Base-by-base conservation (phyloP, 805 yeast species). In the Metschnikowia dekortorum region DNA sequence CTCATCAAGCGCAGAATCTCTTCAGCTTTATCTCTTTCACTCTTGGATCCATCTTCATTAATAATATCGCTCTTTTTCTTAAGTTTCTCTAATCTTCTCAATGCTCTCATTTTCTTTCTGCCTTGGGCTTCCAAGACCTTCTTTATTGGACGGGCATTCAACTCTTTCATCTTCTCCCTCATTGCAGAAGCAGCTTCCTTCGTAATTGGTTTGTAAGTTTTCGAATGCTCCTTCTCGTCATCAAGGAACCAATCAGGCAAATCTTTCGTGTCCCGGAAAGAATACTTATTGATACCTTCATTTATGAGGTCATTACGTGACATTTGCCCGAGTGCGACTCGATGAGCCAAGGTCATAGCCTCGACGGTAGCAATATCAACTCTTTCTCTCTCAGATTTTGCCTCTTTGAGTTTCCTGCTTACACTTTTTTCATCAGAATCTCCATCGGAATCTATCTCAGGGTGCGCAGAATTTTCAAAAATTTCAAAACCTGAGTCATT, bases 61-160 rank as follows among this genome's bases (percentile, higher is more conserved):
- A 92, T 90, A 55, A 87, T 60, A 63, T 94, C 97, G 44, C 95
- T 85, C 79, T 92, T 92, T 85, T 87, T 91, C 77, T 87, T 87
- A 64, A 92, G 70, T 71, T 87, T 86, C 66, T 91, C 97, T 55
- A 92, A 72, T 65, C 96, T 82, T 64, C 84, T 82, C 60, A 86
- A 76, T 4, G 97, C 96, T 69, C 96, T 84, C 88, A 87, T 79
- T 79, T 87, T 87, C 85, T 92, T 92, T 70, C 99, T 84, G 26
- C 96, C 97, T 66, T 89, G 84, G 5, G 99, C 99, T 71, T 94
- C 99, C 59, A 88, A 80, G n/a, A 94, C 97, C 81, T 94, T 94
- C 82, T 94, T 94, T 64, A 94, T 92, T 9, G 99, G 99, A 68
- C 99, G 83, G 9, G 99, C 97, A 69, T 94, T 94, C 67, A 94